Conservation (phyloP, 805 yeast species). For the Deakozyma indianensis region DNA sequence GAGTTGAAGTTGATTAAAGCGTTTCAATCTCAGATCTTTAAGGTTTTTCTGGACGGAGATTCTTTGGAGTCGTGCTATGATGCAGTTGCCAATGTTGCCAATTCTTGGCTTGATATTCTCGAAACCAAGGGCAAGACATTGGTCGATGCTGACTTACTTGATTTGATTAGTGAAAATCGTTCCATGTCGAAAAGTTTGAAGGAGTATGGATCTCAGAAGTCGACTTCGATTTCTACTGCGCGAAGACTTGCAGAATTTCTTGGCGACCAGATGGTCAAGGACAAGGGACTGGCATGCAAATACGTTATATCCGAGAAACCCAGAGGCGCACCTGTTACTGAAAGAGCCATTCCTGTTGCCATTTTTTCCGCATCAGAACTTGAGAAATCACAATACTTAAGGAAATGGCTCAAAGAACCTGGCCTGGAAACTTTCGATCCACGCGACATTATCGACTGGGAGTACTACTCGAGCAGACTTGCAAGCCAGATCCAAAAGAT, state of each 20-base stretch:
- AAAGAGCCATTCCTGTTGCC: conserved; percentile 92
- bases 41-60: conserved; percentile 75
- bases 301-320: conserved; percentile 83
- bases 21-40: conserved; percentile 89
- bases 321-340: conserved; percentile 77
- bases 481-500: conserved; percentile 91
- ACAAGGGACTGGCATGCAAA: conserved; percentile 89
- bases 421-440: conserved; percentile 73
- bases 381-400: conserved; percentile 49
- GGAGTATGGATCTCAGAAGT: conserved; percentile 82
- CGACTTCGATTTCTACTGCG: conserved; percentile 94
- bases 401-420: conserved; percentile 79
- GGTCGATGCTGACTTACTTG: conserved; percentile 89
- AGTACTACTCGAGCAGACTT: conserved; percentile 75
- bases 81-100: conserved; percentile 86
- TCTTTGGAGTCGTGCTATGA: conserved; percentile 67
- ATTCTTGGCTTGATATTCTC: conserved; percentile 88
- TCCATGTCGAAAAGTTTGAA: conserved; percentile 84
- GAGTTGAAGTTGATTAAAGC: conserved; percentile 86
- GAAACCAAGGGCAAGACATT: conserved; percentile 76
- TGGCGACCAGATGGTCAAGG: conserved; percentile 94
- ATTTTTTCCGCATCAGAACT: conserved; percentile 78
- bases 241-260: conserved; percentile 82
- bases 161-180: conserved; percentile 89
- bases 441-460: conserved; percentile 84